These are phyloP conservation scores for Nephelium lappaceum DNA, from an alignment of 345 rosid species.

Conservation along the genomic window DNA sequence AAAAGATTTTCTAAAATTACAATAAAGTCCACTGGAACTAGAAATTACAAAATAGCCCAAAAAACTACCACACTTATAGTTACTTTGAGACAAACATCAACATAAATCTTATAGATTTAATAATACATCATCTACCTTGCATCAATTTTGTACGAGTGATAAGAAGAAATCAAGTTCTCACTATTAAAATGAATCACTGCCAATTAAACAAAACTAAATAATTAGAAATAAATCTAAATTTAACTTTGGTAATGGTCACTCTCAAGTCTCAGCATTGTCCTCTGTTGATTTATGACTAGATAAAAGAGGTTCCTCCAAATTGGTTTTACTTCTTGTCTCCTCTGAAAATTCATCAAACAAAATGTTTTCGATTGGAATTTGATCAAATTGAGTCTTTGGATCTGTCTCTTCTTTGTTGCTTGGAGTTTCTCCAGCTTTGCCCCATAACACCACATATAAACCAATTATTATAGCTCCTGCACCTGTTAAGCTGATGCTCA, in stretches of 20 bases:
- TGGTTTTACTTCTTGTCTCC: conserved; percentile 22
- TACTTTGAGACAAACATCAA: too few relatives aligned
- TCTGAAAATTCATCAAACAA: conserved; percentile 22
- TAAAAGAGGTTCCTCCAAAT: conserved; percentile 57
- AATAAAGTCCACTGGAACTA: too few relatives aligned
- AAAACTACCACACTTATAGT: too few relatives aligned
- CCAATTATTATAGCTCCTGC: conserved; percentile 52
- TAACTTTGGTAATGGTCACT: not conserved
- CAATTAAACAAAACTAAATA: too few relatives aligned
- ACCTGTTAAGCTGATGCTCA: conserved; percentile 51
- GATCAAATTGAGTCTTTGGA: conserved; percentile 20
- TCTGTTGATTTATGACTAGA: conserved; percentile 23
- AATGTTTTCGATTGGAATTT: conserved; percentile 20
- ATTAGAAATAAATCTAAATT: not conserved
- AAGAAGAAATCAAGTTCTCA: too few relatives aligned
- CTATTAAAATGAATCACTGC: too few relatives aligned
- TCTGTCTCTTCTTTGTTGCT: conserved; percentile 21
- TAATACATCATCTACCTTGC: too few relatives aligned
- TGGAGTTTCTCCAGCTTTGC: conserved; percentile 55
- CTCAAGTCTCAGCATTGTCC: not conserved
- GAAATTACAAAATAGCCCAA: too few relatives aligned
- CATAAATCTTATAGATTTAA: too few relatives aligned
- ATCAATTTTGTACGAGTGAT: too few relatives aligned
- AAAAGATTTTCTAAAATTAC: too few relatives aligned
- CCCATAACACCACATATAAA: conserved; percentile 64